Evolutionary conservation across 139 green algal species (phyloP).

Genomic region (Chlorella sp.): DNA sequence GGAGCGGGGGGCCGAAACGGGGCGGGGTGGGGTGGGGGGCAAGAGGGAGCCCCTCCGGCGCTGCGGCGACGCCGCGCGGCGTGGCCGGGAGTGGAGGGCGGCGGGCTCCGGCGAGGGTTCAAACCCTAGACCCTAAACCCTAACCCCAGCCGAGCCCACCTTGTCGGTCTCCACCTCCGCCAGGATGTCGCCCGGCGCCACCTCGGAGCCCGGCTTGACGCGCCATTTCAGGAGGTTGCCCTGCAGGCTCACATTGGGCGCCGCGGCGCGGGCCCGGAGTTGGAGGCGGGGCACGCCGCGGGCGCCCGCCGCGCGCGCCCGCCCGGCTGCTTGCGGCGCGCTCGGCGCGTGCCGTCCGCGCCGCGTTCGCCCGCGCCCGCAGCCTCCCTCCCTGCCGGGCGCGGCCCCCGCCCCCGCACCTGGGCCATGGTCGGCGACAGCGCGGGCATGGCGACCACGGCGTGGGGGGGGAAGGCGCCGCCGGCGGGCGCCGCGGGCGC

Average conservation of each 20-base stretch:
- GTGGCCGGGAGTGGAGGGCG: no score
- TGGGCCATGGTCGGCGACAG: conserved; percentile 92
- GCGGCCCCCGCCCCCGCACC: conserved; percentile 52
- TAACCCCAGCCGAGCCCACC: conserved; percentile 60
- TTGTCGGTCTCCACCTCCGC: conserved; percentile 97
- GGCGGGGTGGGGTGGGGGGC: no score
- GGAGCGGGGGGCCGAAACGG: no score
- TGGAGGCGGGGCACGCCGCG: no score
- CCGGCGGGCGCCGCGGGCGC: conserved; percentile 7
- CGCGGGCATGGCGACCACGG: conserved; percentile 77
- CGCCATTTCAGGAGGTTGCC: conserved; percentile 90
- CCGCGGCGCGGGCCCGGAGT: no score
- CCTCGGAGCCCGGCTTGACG: conserved; percentile 71
- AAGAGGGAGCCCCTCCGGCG: no score
- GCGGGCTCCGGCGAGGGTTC: no score
- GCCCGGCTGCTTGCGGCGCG: not conserved
- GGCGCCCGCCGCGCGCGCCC: no score
- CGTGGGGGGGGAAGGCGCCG: conserved; percentile 48
- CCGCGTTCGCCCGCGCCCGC: not conserved
- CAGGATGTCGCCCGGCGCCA: conserved; percentile 72
- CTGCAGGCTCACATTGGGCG: not conserved
- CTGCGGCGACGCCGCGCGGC: no score
- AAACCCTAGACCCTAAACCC: no score
- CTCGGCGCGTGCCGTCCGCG: conserved; percentile 19
- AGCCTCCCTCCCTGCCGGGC: not conserved